phyloP scores from a whole-genome alignment of 2,329 filamentous ascomycete genomes.

The Parastagonospora nodorum region DNA sequence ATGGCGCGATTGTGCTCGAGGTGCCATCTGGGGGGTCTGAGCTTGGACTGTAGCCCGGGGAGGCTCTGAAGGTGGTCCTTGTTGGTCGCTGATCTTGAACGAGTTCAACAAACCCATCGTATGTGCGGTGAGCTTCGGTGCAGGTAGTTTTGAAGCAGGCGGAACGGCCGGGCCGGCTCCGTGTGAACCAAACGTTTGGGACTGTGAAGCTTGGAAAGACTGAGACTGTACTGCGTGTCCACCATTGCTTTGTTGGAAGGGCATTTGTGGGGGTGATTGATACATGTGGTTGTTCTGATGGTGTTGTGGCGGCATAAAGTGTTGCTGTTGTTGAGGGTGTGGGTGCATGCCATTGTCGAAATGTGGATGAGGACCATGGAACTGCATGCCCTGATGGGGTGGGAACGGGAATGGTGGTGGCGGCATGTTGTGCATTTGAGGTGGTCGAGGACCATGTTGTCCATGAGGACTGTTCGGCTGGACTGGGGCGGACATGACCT shows the following conservation, averaged over 20 bases:
- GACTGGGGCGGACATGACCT: constrained; percentile 55
- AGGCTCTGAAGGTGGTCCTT: constrained; percentile 12
- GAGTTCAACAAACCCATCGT: constrained; percentile 62
- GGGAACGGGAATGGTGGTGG: constrained; percentile 56
- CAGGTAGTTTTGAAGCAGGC: constrained; percentile 61
- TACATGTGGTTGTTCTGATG: constrained; percentile 5
- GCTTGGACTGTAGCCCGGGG: background rate
- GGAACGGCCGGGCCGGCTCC: constrained; percentile 54
- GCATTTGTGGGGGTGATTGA: constrained; percentile 18
- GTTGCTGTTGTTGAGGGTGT: constrained; percentile 28
- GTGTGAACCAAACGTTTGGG: constrained; percentile 43
- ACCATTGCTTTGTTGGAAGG: constrained; percentile 28
- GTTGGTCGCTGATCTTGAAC: constrained; percentile 54
- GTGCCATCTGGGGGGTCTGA: background rate
- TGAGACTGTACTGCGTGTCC: constrained; percentile 11
- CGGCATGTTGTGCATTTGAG: constrained; percentile 54
- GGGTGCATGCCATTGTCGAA: constrained; percentile 30
- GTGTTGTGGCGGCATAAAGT: constrained; percentile 20
- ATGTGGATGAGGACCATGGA: constrained; percentile 25
- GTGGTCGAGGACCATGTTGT: constrained; percentile 58
- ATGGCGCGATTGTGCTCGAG: constrained; percentile 22
- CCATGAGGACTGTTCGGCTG: constrained; percentile 63
- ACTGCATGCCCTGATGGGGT: constrained; percentile 42
- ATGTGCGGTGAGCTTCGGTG: constrained; percentile 63
- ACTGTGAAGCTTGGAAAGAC: constrained; percentile 39